Evolutionary conservation across 805 yeast species (phyloP).

Genomic region (Ogataea ramenticola): DNA sequence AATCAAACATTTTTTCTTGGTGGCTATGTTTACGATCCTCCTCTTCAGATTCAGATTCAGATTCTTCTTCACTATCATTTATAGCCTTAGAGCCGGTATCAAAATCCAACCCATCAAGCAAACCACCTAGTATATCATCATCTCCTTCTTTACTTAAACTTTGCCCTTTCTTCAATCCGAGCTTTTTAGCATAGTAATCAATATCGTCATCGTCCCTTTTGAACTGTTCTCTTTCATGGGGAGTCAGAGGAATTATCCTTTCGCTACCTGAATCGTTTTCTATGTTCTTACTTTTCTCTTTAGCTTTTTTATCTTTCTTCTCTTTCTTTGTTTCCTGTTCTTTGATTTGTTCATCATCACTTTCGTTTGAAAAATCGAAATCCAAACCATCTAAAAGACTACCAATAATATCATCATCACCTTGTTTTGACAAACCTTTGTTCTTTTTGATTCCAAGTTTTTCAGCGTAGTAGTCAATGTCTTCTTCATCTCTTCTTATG

Average conservation of each 20-base stretch:
- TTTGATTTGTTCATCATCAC: conserved; percentile 11
- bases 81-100: conserved; percentile 23
- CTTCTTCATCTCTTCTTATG: conserved; percentile 59
- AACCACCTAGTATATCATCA: conserved; percentile 76
- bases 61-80: conserved; percentile 12
- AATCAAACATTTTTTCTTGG: conserved; percentile 11
- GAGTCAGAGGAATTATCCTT: conserved; percentile 20
- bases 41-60: conserved; percentile 7
- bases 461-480: conserved; percentile 72
- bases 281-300: no score
- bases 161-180: conserved; percentile 58
- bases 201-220: conserved; percentile 70
- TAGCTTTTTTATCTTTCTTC: conserved; percentile 7
- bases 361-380: conserved; percentile 12
- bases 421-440: background rate
- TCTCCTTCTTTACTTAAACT: conserved; percentile 46
- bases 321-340: conserved; percentile 9
- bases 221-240: conserved; percentile 41
- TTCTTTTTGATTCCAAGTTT: conserved; percentile 57
- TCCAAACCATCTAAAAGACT: conserved; percentile 9
- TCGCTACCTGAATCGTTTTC: no score
- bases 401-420: conserved; percentile 2
- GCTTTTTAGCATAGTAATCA: conserved; percentile 72
- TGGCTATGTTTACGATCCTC: conserved; percentile 10
- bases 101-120: conserved; percentile 68